Percentiles rank a stretch among this genome's conserved stretches.
These are phyloP conservation scores for Phytophthora sp. DNA, from an alignment of 352 stramenopile genomes.

Conservation along the genomic window DNA sequence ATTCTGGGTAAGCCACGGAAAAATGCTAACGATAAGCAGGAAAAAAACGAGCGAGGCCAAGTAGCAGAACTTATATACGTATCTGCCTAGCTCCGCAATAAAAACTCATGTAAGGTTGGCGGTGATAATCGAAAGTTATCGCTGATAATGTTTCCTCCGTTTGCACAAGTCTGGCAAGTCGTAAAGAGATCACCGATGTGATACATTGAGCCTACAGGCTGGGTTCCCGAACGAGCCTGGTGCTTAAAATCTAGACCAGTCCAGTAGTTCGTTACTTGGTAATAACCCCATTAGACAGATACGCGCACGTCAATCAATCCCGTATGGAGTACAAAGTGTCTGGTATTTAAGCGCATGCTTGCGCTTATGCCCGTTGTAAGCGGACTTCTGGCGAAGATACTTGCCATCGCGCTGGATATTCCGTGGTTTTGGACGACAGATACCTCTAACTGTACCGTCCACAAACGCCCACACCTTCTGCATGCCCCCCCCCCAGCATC, in stretches of 20 bases:
- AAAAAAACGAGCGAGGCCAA: no score
- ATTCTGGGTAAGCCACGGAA: no score
- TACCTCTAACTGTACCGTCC: conserved; percentile 23
- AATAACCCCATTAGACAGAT: not conserved
- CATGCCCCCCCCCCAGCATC: not conserved
- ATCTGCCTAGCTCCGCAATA: no score
- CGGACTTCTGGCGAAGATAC: conserved; percentile 14
- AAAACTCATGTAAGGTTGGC: not conserved
- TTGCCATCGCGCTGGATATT: conserved; percentile 4
- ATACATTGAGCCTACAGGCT: no score
- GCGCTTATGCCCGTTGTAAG: conserved; percentile 36
- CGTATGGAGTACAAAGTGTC: conserved; percentile 19
- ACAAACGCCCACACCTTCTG: conserved; percentile 19
- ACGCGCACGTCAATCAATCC: conserved; percentile 17
- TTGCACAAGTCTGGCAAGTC: no score
- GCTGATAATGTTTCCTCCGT: no score
- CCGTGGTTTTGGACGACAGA: conserved; percentile 2
- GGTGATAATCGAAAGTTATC: not conserved
- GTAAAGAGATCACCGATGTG: no score
- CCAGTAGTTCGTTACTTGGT: not conserved
- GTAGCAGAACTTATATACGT: no score
- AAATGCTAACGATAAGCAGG: no score
- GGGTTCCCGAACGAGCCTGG: not conserved
- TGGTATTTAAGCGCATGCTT: conserved; percentile 38
- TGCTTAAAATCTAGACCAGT: not conserved